These are phyloP conservation scores for Skeletonema tropicum DNA, from an alignment of 108 stramenopile genomes.

Conservation along the genomic window DNA sequence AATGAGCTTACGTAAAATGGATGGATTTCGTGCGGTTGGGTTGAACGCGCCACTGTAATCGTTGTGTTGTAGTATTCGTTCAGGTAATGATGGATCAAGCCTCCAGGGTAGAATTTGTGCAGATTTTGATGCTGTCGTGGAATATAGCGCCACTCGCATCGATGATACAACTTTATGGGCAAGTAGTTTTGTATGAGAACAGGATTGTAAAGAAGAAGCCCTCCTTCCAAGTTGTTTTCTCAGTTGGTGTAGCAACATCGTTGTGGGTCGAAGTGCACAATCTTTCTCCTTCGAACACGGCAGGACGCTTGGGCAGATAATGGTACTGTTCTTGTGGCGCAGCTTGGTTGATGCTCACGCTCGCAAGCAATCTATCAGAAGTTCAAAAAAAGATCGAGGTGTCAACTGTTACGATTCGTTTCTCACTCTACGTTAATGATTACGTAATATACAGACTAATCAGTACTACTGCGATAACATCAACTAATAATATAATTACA, in stretches of 20 bases:
- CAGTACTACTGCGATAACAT: no score
- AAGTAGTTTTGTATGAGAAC: not conserved
- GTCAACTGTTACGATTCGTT: no score
- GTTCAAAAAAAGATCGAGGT: no score
- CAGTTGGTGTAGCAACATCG: not conserved
- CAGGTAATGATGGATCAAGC: conserved; percentile 19
- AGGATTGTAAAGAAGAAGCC: not conserved
- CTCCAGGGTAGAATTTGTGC: conserved; percentile 35
- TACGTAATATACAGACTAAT: no score
- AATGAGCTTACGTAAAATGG: conserved; percentile 31
- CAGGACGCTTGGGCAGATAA: no score
- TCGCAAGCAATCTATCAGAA: no score
- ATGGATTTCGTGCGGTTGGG: conserved; percentile 20
- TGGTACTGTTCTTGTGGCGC: not conserved
- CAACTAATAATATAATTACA: no score
- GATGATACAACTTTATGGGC: no score
- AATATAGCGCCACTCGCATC: not conserved
- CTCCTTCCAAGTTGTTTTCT: not conserved
- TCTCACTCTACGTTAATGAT: no score
- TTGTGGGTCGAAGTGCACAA: not conserved
- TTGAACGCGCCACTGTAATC: conserved; percentile 44
- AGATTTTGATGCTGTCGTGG: not conserved
- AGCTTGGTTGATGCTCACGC: not conserved
- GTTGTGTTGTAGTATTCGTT: conserved; percentile 16
- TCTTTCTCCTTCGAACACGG: not conserved